Conservation (phyloP, 768 basidiomycete species). For the Gloeopeniophorella convolvens region DNA sequence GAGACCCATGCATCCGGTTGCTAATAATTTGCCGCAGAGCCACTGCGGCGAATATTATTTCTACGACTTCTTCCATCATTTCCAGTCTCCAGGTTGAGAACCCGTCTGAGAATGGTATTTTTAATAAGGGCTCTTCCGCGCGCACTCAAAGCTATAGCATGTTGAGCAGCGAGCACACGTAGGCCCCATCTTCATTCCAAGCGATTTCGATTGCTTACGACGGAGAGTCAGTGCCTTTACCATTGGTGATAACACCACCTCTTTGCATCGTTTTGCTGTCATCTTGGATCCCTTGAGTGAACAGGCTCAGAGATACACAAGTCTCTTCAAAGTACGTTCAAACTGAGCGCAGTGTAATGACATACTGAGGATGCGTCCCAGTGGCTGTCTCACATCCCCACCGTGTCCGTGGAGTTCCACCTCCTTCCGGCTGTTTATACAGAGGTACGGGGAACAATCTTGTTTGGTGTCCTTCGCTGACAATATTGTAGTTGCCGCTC, state of each 20-base stretch:
- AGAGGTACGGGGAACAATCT: slow-evolving; percentile 58
- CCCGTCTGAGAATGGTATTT: slow-evolving; percentile 63
- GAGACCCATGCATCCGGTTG: not conserved
- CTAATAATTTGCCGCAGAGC: slow-evolving; percentile 32
- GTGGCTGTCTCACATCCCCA: slow-evolving; percentile 62
- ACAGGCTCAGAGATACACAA: slow-evolving; percentile 79
- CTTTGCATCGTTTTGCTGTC: slow-evolving; percentile 63
- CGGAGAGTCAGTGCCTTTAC: slow-evolving; percentile 49
- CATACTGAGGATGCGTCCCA: slow-evolving; percentile 24
- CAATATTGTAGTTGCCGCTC: slow-evolving; percentile 59
- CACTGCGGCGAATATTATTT: slow-evolving; percentile 51
- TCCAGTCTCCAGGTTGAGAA: slow-evolving; percentile 67
- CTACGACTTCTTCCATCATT: slow-evolving; percentile 65
- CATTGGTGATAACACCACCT: slow-evolving; percentile 59
- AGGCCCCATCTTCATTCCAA: slow-evolving; percentile 24
- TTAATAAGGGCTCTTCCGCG: slow-evolving; percentile 56
- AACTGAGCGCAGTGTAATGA: not conserved
- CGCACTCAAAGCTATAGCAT: slow-evolving; percentile 54
- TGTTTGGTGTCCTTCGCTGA: not conserved
- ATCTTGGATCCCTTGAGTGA: slow-evolving; percentile 84
- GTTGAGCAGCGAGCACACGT: slow-evolving; percentile 63
- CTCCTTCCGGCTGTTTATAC: slow-evolving; percentile 61
- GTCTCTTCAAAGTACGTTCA: slow-evolving; percentile 58
- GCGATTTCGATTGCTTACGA: slow-evolving; percentile 12
- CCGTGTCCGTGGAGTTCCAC: slow-evolving; percentile 67